Conservation (phyloP, 345 rosid species). For the Populus pruinosa region DNA sequence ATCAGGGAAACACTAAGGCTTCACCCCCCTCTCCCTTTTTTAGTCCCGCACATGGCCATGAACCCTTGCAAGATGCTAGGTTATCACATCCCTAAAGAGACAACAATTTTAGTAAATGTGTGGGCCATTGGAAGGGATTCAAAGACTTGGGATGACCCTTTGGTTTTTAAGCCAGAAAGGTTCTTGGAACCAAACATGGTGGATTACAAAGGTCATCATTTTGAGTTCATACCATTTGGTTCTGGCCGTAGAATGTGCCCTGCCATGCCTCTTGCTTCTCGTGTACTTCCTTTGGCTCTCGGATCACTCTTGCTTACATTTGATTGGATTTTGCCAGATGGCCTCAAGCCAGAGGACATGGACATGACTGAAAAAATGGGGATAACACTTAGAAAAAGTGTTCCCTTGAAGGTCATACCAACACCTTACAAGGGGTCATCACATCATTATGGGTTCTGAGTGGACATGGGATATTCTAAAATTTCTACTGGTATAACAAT, state of each 20-base stretch:
- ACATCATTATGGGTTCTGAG: background rate
- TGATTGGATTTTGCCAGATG: slow-evolving; percentile 56
- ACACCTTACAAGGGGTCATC: slow-evolving; percentile 23
- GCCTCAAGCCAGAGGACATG: slow-evolving; percentile 42
- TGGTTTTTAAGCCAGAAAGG: slow-evolving; percentile 61
- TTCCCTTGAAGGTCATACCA: slow-evolving; percentile 61
- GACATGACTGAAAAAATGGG: slow-evolving; percentile 71
- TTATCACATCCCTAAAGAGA: slow-evolving; percentile 60
- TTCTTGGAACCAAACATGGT: slow-evolving; percentile 37
- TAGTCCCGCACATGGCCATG: slow-evolving; percentile 85
- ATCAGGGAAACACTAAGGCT: slow-evolving; percentile 72
- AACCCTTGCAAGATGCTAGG: slow-evolving; percentile 49
- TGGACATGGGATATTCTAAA: too few relatives aligned
- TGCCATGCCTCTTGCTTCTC: slow-evolving; percentile 61
- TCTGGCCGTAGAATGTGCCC: slow-evolving; percentile 91
- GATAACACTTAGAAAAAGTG: slow-evolving; percentile 54
- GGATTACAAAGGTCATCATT: slow-evolving; percentile 68
- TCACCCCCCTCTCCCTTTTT: slow-evolving; percentile 75
- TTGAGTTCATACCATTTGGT: slow-evolving; percentile 71
- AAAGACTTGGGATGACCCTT: slow-evolving; percentile 44
- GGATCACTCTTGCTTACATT: slow-evolving; percentile 59
- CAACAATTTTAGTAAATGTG: slow-evolving; percentile 66
- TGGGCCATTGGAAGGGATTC: slow-evolving; percentile 70
- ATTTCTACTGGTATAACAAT: too few relatives aligned
- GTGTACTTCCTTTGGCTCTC: slow-evolving; percentile 56